Percentiles rank a stretch among this genome's conserved stretches.
phyloP scores from a whole-genome alignment of 306 rosid species.

The Boehmeria nivea region DNA sequence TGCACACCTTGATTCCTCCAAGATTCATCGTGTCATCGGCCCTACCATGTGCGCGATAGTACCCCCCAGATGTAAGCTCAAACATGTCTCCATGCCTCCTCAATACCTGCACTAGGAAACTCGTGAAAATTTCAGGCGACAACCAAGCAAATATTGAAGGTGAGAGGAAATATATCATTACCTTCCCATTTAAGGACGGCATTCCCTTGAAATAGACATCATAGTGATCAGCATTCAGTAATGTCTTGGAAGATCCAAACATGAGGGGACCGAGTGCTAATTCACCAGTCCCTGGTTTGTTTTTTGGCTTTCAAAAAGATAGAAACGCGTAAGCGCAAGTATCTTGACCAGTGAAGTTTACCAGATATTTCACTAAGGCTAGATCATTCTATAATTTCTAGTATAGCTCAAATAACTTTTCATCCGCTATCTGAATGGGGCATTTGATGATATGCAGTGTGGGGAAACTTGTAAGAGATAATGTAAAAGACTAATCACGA shows the following conservation, averaged over 20 bases:
- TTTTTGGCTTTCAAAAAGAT: constrained; percentile 45
- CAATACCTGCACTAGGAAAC: constrained; percentile 47
- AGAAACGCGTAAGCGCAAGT: constrained; percentile 4
- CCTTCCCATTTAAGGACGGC: constrained; percentile 82
- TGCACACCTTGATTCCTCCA: constrained; percentile 88
- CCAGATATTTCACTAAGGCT: no score
- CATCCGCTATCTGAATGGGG: no score
- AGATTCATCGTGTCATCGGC: constrained; percentile 98
- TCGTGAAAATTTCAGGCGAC: constrained; percentile 10
- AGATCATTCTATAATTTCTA: no score
- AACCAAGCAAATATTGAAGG: background rate
- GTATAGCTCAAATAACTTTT: no score
- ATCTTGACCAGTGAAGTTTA: background rate
- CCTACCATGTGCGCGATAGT: constrained; percentile 94
- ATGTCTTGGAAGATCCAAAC: constrained; percentile 70
- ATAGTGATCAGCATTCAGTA: constrained; percentile 86
- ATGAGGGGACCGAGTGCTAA: constrained; percentile 82
- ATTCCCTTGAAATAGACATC: constrained; percentile 80
- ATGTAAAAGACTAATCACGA: no score
- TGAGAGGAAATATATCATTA: constrained; percentile 27
- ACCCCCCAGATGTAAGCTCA: constrained; percentile 72
- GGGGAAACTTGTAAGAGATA: no score
- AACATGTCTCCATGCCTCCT: constrained; percentile 94
- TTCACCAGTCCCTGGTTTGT: constrained; percentile 86
- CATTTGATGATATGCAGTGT: no score